Base-by-base conservation (phyloP, 768 basidiomycete species). In the Sarcodon aspratus region DNA sequence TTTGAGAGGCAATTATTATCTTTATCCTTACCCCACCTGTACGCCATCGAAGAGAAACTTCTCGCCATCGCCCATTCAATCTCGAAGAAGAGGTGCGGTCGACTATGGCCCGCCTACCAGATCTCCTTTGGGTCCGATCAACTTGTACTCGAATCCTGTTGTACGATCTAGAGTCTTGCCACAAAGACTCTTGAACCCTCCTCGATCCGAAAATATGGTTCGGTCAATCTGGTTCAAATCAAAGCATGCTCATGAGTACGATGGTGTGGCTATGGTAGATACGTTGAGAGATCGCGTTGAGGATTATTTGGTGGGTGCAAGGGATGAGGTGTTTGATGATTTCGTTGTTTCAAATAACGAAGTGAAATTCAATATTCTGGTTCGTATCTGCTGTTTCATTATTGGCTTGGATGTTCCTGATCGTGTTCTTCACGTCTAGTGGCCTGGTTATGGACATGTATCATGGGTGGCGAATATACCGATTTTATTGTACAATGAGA, bases 401-500 rank as follows among this genome's bases (percentile, higher is more conserved):
- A 27, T 27, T 27, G 13, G 2, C 27, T 13, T 13, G 27, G 4
- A 13, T 6, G 40, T 9, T 1, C 2, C 40, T 27, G 9, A 42
- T 42, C 5, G 9, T 17, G 15, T 42, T 13, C 17, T 13, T 42
- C 1, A 42, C 11, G 7, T 42, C 15, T 13, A 42, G 40, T 42
- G 40, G 40, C 40, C 40, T 13, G 40, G 40, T 42, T 42, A 42
- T 42, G 40, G 40, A 13, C 7, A 13, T 27, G 27, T 13, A 42
- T 42, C 40, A 17, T 42, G 40, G 40, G 27, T 42, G 15, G 40
- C 40, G 1, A 17, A 15, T 42, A 13, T 42, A 15, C 40, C 40
- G 9, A 13, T n/a, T 27, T 1, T 42, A 17, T 13, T 18, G 4
- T 13, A 13, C 27, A 21, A 65, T 66, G 64, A 37, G 67, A 70